Conservation (phyloP, 2,329 filamentous ascomycete genomes). For the Penicillium sp. region DNA sequence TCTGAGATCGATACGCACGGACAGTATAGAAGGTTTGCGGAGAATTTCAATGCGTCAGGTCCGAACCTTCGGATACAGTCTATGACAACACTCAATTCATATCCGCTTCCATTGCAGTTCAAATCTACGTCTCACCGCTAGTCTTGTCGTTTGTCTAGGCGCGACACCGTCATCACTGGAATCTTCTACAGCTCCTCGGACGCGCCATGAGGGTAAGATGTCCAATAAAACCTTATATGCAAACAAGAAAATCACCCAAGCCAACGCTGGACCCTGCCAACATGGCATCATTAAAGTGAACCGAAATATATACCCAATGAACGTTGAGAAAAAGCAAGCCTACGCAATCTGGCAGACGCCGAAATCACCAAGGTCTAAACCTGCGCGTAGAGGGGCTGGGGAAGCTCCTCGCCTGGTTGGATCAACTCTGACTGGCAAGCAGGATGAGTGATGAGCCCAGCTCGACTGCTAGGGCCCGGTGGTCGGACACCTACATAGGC, state of each 20-base stretch:
- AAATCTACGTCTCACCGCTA: not conserved
- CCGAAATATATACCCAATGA: not conserved
- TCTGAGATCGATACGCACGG: not conserved
- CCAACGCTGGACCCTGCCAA: not conserved
- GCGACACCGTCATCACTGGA: not conserved
- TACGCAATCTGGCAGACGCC: not conserved
- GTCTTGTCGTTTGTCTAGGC: not conserved
- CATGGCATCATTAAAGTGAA: not conserved
- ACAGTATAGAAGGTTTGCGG: not conserved
- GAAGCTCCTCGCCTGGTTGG: conserved; percentile 38
- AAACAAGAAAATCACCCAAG: not conserved
- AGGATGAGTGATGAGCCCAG: conserved; percentile 27
- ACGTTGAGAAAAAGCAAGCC: not conserved
- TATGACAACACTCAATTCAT: not conserved
- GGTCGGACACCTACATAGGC: conserved; percentile 74
- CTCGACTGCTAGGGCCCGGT: conserved; percentile 28
- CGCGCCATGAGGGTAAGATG: not conserved
- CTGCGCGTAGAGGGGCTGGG: conserved; percentile 39
- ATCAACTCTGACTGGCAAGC: conserved; percentile 31
- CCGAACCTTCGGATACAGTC: not conserved
- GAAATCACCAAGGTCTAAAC: conserved; percentile 22
- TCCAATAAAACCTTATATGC: conserved; percentile 7
- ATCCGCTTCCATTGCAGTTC: not conserved
- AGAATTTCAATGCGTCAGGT: not conserved
- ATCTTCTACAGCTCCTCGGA: not conserved